Conservation (phyloP, 2,329 filamentous ascomycete species). For the Cladosporium halotolerans region DNA sequence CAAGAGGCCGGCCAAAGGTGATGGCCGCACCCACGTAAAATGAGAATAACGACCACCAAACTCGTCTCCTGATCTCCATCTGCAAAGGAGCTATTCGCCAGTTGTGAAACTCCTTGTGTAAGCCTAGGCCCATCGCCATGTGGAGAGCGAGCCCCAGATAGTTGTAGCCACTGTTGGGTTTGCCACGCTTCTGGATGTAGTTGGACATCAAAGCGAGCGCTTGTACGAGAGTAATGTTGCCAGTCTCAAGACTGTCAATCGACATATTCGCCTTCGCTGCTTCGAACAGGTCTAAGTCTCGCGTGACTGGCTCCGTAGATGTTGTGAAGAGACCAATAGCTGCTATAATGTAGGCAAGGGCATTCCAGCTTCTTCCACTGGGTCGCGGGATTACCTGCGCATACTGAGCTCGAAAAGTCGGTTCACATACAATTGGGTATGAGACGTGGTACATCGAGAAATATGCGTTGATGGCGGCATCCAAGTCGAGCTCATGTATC, state of each 20-base stretch:
- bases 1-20: conserved; percentile 45
- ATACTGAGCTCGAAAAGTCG: conserved; percentile 43
- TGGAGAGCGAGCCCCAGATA: conserved; percentile 44
- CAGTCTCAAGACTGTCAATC: conserved; percentile 43
- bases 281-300: conserved; percentile 39
- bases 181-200: conserved; percentile 46
- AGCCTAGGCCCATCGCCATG: conserved; percentile 45
- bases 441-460: conserved; percentile 43
- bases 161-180: conserved; percentile 47
- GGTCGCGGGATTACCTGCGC: conserved; percentile 39
- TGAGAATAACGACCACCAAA: conserved; percentile 37
- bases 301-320: conserved; percentile 33
- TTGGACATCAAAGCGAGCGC: conserved; percentile 43
- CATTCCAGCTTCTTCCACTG: conserved; percentile 39
- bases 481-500: conserved; percentile 25
- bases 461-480: conserved; percentile 35
- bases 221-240: conserved; percentile 45
- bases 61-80: conserved; percentile 30
- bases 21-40: conserved; percentile 47
- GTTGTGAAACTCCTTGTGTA: conserved; percentile 46
- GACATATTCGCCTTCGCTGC: conserved; percentile 43
- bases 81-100: conserved; percentile 40
- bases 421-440: conserved; percentile 45
- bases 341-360: conserved; percentile 40
- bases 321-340: conserved; percentile 41